phyloP scores from a whole-genome alignment of 495 filamentous ascomycete species.

The Sabuloglossum arenarium region DNA sequence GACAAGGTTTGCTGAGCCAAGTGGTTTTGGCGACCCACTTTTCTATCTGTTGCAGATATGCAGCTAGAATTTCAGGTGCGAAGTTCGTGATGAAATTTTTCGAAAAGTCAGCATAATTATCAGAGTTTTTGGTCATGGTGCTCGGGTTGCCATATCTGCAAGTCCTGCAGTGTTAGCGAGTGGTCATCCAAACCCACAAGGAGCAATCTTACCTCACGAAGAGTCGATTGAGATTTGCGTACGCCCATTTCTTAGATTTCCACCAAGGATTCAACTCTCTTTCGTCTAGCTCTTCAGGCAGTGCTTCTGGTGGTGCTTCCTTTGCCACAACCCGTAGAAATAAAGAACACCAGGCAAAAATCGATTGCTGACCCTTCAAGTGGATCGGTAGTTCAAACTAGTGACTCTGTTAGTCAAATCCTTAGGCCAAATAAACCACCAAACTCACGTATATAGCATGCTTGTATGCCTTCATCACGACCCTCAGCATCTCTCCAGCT shows the following conservation, averaged over 20 bases:
- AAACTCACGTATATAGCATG: constrained; percentile 82
- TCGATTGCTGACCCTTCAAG: constrained; percentile 56
- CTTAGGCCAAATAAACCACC: constrained; percentile 10
- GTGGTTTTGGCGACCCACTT: constrained; percentile 88
- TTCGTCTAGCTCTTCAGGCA: constrained; percentile 68
- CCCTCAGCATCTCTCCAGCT: constrained; percentile 89
- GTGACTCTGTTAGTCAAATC: constrained; percentile 6
- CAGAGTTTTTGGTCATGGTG: constrained; percentile 40
- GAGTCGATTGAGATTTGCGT: constrained; percentile 86
- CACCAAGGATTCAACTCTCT: constrained; percentile 92
- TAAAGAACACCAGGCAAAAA: constrained; percentile 85
- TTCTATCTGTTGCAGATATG: constrained; percentile 81
- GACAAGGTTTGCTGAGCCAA: constrained; percentile 84
- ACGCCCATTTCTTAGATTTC: constrained; percentile 99
- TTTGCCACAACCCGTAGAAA: constrained; percentile 83
- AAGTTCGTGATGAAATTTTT: constrained; percentile 82
- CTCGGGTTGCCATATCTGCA: constrained; percentile 73
- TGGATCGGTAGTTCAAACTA: constrained; percentile 71
- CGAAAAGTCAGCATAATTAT: constrained; percentile 56
- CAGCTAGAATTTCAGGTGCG: constrained; percentile 85
- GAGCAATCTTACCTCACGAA: constrained; percentile 54
- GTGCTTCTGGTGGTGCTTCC: constrained; percentile 51
- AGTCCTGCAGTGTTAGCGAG: not conserved
- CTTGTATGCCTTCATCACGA: constrained; percentile 89
- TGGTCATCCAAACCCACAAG: not conserved